Evolutionary conservation across 108 stramenopile genomes (phyloP).

Genomic region (Chaetoceros muelleri): DNA sequence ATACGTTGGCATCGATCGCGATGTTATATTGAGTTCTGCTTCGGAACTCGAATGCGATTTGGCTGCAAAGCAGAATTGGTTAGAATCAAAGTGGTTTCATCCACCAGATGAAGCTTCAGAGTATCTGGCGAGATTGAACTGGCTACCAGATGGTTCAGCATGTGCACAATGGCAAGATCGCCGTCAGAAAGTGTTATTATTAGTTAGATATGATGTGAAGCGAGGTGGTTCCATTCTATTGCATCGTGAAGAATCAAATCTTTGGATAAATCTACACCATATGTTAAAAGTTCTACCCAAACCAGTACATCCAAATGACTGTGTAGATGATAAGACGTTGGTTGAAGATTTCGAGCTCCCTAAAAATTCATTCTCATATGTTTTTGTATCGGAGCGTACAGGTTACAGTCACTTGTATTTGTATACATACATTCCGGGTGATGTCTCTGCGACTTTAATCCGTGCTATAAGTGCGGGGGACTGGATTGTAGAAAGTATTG

Average conservation of each 20-base stretch:
- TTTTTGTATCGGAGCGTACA: slow-evolving; percentile 75
- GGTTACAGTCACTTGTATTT: slow-evolving; percentile 83
- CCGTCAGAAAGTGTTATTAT: slow-evolving; percentile 52
- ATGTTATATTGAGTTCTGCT: not conserved
- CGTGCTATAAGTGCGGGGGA: slow-evolving; percentile 47
- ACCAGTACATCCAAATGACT: slow-evolving; percentile 47
- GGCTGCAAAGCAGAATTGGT: slow-evolving; percentile 28
- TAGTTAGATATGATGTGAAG: slow-evolving; percentile 40
- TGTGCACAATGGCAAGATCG: slow-evolving; percentile 85
- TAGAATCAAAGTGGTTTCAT: slow-evolving; percentile 27
- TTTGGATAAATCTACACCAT: slow-evolving; percentile 92
- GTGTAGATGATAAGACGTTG: slow-evolving; percentile 8
- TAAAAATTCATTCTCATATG: slow-evolving; percentile 56
- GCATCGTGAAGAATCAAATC: slow-evolving; percentile 53
- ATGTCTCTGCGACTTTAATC: slow-evolving; percentile 37
- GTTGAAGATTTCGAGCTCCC: slow-evolving; percentile 30
- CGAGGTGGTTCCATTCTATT: slow-evolving; percentile 32
- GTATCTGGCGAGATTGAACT: slow-evolving; percentile 77
- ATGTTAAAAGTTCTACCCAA: slow-evolving; percentile 40
- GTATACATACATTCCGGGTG: slow-evolving; percentile 62
- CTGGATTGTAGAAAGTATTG: slow-evolving; percentile 75
- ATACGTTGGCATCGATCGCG: slow-evolving; percentile 34
- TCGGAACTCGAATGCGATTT: not conserved
- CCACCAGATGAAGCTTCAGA: slow-evolving; percentile 47
- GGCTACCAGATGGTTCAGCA: slow-evolving; percentile 74